These are phyloP conservation scores for Brettanomyces bruxellensis DNA, from an alignment of 805 yeast genomes.

Conservation along the genomic window DNA sequence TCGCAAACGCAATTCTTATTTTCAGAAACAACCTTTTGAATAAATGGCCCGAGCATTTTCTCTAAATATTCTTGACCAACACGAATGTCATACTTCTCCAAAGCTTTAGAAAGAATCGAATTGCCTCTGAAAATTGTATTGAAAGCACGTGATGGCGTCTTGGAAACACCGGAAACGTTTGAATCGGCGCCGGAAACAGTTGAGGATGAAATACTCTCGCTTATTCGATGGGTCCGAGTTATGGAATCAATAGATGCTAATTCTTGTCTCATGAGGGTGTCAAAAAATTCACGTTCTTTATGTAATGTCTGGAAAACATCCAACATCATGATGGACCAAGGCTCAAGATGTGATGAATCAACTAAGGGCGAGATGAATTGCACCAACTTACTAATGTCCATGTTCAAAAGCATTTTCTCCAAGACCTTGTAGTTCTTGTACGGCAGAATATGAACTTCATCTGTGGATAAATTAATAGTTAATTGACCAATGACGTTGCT, in stretches of 20 bases:
- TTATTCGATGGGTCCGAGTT: conserved; percentile 33
- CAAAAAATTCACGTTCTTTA: conserved; percentile 66
- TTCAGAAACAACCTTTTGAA: conserved; percentile 40
- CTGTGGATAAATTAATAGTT: conserved; percentile 38
- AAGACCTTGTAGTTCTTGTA: conserved; percentile 51
- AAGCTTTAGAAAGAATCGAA: conserved; percentile 69
- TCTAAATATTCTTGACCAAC: conserved; percentile 75
- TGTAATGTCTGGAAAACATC: conserved; percentile 69
- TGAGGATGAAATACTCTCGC: conserved; percentile 10
- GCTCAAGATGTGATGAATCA: conserved; percentile 35
- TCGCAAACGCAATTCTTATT: conserved; percentile 70
- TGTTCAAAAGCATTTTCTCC: conserved; percentile 48
- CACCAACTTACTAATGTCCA: conserved; percentile 45
- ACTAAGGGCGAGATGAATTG: conserved; percentile 31
- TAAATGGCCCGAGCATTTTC: conserved; percentile 61
- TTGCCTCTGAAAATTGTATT: conserved; percentile 77
- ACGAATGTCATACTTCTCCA: conserved; percentile 69
- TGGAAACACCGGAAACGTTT: not conserved
- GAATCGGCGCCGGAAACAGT: conserved; percentile 2
- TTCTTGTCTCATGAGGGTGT: conserved; percentile 59
- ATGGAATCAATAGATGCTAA: conserved; percentile 38
- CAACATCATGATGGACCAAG: conserved; percentile 48
- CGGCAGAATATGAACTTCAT: conserved; percentile 51
- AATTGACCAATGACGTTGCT: conserved; percentile 47
- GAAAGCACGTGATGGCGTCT: conserved; percentile 8